phyloP scores from a whole-genome alignment of 2,329 filamentous ascomycete species.

The Colletotrichum nymphaeae region DNA sequence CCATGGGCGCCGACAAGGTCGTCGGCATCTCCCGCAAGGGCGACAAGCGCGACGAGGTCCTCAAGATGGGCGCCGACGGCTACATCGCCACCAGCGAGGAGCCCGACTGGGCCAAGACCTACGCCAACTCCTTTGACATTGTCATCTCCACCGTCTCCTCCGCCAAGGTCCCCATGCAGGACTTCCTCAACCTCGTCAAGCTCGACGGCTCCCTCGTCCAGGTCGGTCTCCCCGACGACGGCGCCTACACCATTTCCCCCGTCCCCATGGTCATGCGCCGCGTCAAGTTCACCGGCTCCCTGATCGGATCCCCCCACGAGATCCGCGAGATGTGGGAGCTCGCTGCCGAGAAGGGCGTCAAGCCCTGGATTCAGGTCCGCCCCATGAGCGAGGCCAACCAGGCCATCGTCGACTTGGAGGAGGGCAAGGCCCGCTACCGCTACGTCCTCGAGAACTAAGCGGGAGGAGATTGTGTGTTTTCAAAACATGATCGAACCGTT shows the following conservation, averaged over 20 bases:
- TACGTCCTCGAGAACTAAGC: conserved; percentile 58
- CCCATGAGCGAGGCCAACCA: conserved; percentile 67
- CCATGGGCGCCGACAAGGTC: conserved; percentile 71
- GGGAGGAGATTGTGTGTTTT: no score
- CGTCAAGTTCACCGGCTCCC: conserved; percentile 58
- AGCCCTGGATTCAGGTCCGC: conserved; percentile 66
- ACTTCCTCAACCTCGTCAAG: conserved; percentile 70
- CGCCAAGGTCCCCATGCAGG: conserved; percentile 56
- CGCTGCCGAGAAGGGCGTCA: conserved; percentile 65
- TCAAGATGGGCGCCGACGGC: conserved; percentile 67
- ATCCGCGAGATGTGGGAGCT: conserved; percentile 71
- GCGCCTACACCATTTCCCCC: conserved; percentile 53
- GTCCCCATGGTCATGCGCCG: conserved; percentile 68
- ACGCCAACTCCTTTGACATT: conserved; percentile 64
- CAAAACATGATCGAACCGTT: neutral
- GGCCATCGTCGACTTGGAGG: conserved; percentile 65
- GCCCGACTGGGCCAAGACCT: conserved; percentile 63
- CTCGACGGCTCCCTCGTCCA: conserved; percentile 69
- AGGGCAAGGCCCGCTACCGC: conserved; percentile 61
- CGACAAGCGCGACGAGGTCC: conserved; percentile 65
- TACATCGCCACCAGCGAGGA: conserved; percentile 59
- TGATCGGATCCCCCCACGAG: conserved; percentile 62
- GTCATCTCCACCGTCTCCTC: conserved; percentile 68
- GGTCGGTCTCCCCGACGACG: conserved; percentile 65
- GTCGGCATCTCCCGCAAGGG: conserved; percentile 67